Evolutionary conservation across 768 basidiomycete genomes (phyloP).

Genomic region (Suillus decipiens): DNA sequence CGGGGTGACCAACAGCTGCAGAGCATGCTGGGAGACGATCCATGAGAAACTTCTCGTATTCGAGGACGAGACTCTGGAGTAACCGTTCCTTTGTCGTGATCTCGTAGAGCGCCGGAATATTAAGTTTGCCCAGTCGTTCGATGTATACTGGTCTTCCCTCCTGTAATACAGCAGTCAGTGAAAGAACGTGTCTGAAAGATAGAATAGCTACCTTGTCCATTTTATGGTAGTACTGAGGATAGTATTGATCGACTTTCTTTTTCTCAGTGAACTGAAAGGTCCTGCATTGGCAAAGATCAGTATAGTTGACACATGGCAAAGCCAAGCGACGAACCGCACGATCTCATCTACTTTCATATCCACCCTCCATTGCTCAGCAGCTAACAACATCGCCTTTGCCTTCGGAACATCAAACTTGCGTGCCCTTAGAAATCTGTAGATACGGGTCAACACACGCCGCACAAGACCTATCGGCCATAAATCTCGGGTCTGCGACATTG

Average conservation of each 20-base stretch:
- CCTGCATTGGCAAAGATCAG: constrained; percentile 38
- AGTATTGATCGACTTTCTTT: constrained; percentile 83
- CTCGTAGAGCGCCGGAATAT: constrained; percentile 79
- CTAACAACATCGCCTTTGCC: constrained; percentile 82
- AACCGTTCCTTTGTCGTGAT: constrained; percentile 87
- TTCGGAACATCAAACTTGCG: constrained; percentile 86
- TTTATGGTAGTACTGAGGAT: constrained; percentile 96
- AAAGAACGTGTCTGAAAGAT: neutral
- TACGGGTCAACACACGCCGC: neutral
- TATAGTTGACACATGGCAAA: too few relatives aligned
- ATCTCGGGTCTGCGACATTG: constrained; percentile 12
- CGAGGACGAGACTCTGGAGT: constrained; percentile 83
- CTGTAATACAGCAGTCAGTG: constrained; percentile 38
- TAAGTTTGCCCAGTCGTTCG: constrained; percentile 88
- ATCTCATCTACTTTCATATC: constrained; percentile 82
- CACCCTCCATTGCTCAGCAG: constrained; percentile 87
- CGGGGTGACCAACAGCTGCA: constrained; percentile 71
- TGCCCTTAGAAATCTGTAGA: constrained; percentile 81
- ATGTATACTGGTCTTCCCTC: constrained; percentile 96
- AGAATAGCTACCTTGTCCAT: constrained; percentile 71
- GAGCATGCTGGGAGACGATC: constrained; percentile 84
- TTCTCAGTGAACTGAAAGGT: constrained; percentile 89
- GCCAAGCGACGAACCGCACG: constrained; percentile 47
- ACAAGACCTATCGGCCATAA: constrained; percentile 17
- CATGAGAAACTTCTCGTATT: constrained; percentile 88